Evolutionary conservation across 371 early-diverging fungal genomes (phyloP).

Genomic region (Mortierella polycephala): DNA sequence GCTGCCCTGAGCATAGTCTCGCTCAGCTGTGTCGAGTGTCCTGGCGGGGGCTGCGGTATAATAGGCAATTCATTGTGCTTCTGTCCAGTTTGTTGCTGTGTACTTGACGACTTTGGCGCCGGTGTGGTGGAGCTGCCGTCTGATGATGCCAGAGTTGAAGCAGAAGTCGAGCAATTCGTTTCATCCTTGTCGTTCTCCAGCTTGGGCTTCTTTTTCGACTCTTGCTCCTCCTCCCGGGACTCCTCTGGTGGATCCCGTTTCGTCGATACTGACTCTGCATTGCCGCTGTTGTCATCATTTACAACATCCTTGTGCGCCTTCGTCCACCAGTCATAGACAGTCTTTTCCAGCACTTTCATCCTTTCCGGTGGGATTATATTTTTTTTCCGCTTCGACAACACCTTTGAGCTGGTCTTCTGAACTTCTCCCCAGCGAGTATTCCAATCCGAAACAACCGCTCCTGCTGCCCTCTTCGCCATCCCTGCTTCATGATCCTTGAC

Average conservation of each 20-base stretch:
- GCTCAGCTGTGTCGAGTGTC: constrained; percentile 20
- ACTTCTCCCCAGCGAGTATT: constrained; percentile 29
- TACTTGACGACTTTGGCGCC: neutral
- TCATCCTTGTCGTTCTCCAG: neutral
- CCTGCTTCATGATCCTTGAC: constrained; percentile 46
- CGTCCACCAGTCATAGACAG: constrained; percentile 32
- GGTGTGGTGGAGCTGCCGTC: neutral
- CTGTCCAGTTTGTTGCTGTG: neutral
- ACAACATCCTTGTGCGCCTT: neutral
- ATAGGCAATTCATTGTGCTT: neutral
- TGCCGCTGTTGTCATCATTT: neutral
- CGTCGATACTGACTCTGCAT: neutral
- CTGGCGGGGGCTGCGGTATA: constrained; percentile 36
- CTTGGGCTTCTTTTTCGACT: constrained; percentile 9
- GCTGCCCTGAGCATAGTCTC: constrained; percentile 25
- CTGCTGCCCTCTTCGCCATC: constrained; percentile 40
- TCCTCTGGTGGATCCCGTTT: constrained; percentile 14
- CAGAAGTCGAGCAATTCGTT: no score
- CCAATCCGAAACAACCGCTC: constrained; percentile 45
- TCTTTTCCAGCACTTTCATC: constrained; percentile 22
- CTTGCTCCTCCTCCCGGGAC: neutral
- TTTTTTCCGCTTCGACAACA: constrained; percentile 10
- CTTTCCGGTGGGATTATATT: constrained; percentile 30
- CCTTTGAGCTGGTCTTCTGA: neutral
- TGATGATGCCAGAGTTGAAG: neutral